Evolutionary conservation across 345 rosid genomes (phyloP), one percentile per base, ranked within the genome.

Genomic region (Citrus sp.): DNA sequence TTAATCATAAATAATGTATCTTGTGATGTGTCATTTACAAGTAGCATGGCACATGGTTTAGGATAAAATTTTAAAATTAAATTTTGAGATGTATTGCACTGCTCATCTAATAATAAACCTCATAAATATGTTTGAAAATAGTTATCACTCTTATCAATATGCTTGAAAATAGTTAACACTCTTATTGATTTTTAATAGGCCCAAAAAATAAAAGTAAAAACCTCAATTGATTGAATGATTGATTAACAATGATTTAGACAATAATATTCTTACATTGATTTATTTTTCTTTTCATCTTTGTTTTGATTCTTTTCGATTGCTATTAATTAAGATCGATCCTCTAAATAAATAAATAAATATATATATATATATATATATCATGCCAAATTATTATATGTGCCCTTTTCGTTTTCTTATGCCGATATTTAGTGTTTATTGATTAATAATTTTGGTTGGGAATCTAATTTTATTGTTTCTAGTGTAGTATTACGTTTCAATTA

Each of bases 11-110:
- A 42, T 42, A 42, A 42, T 12, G 4, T 40, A 40, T 40, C 13
- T 2, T 40, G 46, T 40, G 13, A 40, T 40, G 46, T 2, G 4
- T 42, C 49, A 10, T 42, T 42, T 1, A 12, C 4, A 10, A 10
- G 13, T 42, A 42, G 1, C 0, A 42, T 42, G 4, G 0, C 1
- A 42, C 4, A 10, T 42, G 0, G 0, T 10, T 42, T 42, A 3
- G 0, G 16, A 42, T 10, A 0, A 9, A 40, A 40, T 9, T 40
- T 9, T 40, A 0, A 40, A 9, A 40, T 40, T 10, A 42, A 42
- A 42, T 42, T 42, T 42, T 42, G 16, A 42, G 16, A 12, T 10
- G 9, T 12, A 3, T 0, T 9, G 3, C 1, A 12, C 49, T 42
- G 3, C 4, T 42, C 4, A 10, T 3, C 0, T 42, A 12, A 51